Percentiles rank a stretch among this genome's conserved stretches.
Evolutionary conservation across 2,329 filamentous ascomycete species (phyloP).

Genomic region (Xylariaceae sp.): DNA sequence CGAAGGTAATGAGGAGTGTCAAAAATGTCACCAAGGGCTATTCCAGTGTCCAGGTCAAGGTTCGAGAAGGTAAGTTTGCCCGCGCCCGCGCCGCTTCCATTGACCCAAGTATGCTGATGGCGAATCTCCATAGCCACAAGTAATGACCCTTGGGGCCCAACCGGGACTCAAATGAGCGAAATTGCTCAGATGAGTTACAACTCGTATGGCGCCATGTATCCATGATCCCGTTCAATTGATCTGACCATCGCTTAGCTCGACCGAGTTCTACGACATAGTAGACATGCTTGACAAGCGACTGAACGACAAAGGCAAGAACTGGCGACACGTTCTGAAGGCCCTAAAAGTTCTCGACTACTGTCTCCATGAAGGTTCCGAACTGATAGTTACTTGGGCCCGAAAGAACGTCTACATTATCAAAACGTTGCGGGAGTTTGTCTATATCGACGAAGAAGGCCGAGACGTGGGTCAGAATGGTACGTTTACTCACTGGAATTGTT

Average conservation of each 20-base stretch:
- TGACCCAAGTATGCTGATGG: slow-evolving; percentile 26
- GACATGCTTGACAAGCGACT: slow-evolving; percentile 98
- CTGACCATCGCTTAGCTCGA: slow-evolving; percentile 55
- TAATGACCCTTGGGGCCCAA: slow-evolving; percentile 98
- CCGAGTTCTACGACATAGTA: slow-evolving; percentile 99
- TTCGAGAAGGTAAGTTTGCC: slow-evolving; percentile 72
- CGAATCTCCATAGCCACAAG: slow-evolving; percentile 68
- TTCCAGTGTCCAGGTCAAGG: slow-evolving; percentile 92
- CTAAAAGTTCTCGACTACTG: slow-evolving; percentile 98
- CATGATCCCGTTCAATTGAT: background rate
- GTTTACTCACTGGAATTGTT: slow-evolving; percentile 26
- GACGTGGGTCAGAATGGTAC: slow-evolving; percentile 96
- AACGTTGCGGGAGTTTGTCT: slow-evolving; percentile 93
- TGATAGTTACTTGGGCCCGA: slow-evolving; percentile 95
- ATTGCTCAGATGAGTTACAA: slow-evolving; percentile 97
- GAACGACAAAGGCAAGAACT: slow-evolving; percentile 99
- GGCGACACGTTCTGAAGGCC: slow-evolving; percentile 96
- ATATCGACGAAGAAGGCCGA: slow-evolving; percentile 88
- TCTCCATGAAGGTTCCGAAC: slow-evolving; percentile 91
- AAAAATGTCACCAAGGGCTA: slow-evolving; percentile 99
- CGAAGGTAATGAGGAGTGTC: slow-evolving; percentile 92
- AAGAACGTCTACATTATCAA: slow-evolving; percentile 99
- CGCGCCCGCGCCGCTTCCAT: background rate
- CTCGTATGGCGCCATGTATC: slow-evolving; percentile 55
- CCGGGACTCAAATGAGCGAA: slow-evolving; percentile 96